A percentile compares a stretch with the other conserved stretches of the same genome.
phyloP scores from a whole-genome alignment of 495 filamentous ascomycete species.

The Penicillium cosmopolitanum region DNA sequence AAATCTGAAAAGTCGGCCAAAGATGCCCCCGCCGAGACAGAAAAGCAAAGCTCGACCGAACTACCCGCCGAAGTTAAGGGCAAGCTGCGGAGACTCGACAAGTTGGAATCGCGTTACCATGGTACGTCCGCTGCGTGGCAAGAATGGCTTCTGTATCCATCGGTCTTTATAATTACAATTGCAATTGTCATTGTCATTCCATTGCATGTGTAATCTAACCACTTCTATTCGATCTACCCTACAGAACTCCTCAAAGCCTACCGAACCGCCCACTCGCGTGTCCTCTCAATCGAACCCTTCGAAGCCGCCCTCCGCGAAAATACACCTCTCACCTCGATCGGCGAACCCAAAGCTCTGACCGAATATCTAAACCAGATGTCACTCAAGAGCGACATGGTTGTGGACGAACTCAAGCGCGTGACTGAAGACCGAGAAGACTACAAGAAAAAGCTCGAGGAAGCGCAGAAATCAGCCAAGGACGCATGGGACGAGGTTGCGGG shows the following conservation, averaged over 20 bases:
- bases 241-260: constrained; percentile 90
- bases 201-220: background rate
- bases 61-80: constrained; percentile 72
- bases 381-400: constrained; percentile 83
- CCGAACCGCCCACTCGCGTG: constrained; percentile 82
- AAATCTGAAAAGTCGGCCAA: constrained; percentile 30
- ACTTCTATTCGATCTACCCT: background rate
- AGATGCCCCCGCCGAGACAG: constrained; percentile 20
- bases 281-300: constrained; percentile 85
- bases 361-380: constrained; percentile 94
- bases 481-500: constrained; percentile 55
- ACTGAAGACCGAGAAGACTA: constrained; percentile 78
- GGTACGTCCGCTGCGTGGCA: constrained; percentile 51
- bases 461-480: constrained; percentile 65
- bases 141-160: too few relatives aligned
- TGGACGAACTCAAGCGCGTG: constrained; percentile 90
- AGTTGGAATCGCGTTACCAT: constrained; percentile 82
- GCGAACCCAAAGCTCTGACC: constrained; percentile 79
- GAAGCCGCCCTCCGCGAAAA: constrained; percentile 88
- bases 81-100: constrained; percentile 75
- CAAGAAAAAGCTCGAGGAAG: constrained; percentile 73
- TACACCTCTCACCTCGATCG: constrained; percentile 86
- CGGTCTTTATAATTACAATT: background rate
- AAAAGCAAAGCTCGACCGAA: constrained; percentile 49
- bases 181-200: background rate